Conservation (phyloP, 73 alveolate species). For the Tetrahymena borealis region DNA sequence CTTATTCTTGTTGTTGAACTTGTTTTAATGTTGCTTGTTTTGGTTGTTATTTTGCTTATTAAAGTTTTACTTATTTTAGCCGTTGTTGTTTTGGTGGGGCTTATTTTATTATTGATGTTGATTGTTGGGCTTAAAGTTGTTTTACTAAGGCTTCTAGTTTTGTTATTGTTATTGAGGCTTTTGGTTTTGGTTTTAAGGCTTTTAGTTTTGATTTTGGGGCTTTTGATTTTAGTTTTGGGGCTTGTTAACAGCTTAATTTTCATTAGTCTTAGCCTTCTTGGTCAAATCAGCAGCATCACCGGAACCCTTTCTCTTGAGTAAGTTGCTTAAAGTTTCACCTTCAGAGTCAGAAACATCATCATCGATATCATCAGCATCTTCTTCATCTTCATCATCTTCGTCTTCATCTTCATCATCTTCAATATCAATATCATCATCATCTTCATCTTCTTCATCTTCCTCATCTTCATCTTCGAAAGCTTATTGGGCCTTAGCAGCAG, state of each 20-base stretch:
- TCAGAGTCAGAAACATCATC: slow-evolving; percentile 48
- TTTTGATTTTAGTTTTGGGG: not conserved
- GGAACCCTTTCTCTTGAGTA: not conserved
- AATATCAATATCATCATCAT: slow-evolving; percentile 25
- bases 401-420: slow-evolving; percentile 36
- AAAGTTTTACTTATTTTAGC: not conserved
- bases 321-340: not conserved
- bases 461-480: slow-evolving; percentile 24
- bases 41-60: not conserved
- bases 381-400: slow-evolving; percentile 51
- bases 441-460: slow-evolving; percentile 4
- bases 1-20: not conserved
- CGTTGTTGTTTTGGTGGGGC: not conserved
- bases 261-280: not conserved
- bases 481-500: slow-evolving; percentile 11
- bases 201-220: not conserved
- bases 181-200: not conserved
- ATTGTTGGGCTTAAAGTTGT: not conserved
- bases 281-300: not conserved
- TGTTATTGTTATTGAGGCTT: not conserved
- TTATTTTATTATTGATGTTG: not conserved
- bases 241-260: not conserved
- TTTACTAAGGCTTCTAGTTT: not conserved
- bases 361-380: slow-evolving; percentile 11
- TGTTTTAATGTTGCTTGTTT: not conserved